phyloP scores from a whole-genome alignment of 2,329 filamentous ascomycete genomes.

The Talaromyces atroroseus region DNA sequence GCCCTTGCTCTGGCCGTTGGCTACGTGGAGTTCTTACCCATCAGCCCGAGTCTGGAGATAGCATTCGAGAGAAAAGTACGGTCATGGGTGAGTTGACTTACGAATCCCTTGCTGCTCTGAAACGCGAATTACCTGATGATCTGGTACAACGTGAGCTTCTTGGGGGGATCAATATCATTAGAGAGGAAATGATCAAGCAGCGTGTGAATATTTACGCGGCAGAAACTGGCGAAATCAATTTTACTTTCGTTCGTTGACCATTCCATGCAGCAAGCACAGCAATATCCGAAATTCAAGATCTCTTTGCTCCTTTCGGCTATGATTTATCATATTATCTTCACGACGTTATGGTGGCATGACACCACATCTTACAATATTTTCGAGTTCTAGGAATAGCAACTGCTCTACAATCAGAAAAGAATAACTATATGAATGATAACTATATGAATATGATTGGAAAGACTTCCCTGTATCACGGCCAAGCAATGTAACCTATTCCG shows the following conservation, averaged over 20 bases:
- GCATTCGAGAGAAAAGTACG: slow-evolving; percentile 4
- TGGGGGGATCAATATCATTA: slow-evolving; percentile 9
- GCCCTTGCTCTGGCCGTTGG: slow-evolving; percentile 33
- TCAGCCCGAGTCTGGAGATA: slow-evolving; percentile 1
- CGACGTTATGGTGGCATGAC: neutral
- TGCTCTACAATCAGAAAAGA: neutral
- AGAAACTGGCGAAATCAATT: neutral
- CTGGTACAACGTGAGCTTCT: slow-evolving; percentile 3
- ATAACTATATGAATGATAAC: too few species aligned
- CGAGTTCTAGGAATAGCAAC: neutral
- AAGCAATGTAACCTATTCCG: neutral
- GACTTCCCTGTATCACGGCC: too few species aligned
- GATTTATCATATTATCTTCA: neutral
- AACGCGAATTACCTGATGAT: slow-evolving; percentile 6
- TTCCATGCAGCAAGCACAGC: neutral
- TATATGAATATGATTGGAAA: too few species aligned
- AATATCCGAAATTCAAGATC: neutral
- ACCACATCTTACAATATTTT: neutral
- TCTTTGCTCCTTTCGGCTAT: neutral
- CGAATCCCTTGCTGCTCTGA: slow-evolving; percentile 6
- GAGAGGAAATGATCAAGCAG: slow-evolving; percentile 12
- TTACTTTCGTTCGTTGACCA: neutral
- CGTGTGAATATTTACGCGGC: neutral
- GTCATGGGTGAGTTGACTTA: slow-evolving; percentile 9
- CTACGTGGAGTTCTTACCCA: slow-evolving; percentile 24